Conservation (phyloP, 164 flowering plant genomes). For the Chimonanthus salicifolius region DNA sequence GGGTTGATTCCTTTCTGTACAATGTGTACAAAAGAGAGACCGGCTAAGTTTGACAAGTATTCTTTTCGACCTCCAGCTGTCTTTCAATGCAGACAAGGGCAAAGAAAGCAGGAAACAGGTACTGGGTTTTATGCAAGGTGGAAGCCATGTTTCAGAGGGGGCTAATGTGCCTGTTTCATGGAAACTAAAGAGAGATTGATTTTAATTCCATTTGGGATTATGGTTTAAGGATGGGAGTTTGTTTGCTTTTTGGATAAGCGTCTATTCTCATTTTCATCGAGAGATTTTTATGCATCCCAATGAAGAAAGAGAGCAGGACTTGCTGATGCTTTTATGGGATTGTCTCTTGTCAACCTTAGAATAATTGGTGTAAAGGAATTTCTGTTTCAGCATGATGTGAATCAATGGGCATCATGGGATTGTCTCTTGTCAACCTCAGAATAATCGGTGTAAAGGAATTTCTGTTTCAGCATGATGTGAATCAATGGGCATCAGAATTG, state of each 20-base stretch:
- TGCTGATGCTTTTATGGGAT: background rate
- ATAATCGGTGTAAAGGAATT: background rate
- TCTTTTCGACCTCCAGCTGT: conserved; percentile 20
- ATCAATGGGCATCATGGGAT: conserved; percentile 1
- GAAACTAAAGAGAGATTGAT: background rate
- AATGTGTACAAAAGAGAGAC: conserved; percentile 33
- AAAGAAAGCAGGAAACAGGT: background rate
- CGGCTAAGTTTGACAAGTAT: conserved; percentile 25
- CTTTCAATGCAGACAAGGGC: background rate
- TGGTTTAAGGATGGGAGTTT: background rate
- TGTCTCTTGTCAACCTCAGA: background rate
- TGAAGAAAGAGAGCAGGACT: background rate
- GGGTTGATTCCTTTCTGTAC: conserved; percentile 19
- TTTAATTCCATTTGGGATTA: background rate
- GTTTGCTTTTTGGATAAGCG: background rate
- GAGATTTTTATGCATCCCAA: too few species aligned
- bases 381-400: conserved; percentile 1
- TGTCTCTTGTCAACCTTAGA: background rate
- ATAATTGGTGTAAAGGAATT: background rate
- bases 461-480: conserved; percentile 1
- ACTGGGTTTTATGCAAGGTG: background rate
- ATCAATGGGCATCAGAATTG: conserved; percentile 1
- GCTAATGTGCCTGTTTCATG: conserved; percentile 6
- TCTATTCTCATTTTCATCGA: background rate
- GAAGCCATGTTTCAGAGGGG: background rate